Percentiles rank a stretch among this genome's conserved stretches.
Conservation (phyloP, 2,329 filamentous ascomycete genomes). For the Fusarium pseudoanthophilum region DNA sequence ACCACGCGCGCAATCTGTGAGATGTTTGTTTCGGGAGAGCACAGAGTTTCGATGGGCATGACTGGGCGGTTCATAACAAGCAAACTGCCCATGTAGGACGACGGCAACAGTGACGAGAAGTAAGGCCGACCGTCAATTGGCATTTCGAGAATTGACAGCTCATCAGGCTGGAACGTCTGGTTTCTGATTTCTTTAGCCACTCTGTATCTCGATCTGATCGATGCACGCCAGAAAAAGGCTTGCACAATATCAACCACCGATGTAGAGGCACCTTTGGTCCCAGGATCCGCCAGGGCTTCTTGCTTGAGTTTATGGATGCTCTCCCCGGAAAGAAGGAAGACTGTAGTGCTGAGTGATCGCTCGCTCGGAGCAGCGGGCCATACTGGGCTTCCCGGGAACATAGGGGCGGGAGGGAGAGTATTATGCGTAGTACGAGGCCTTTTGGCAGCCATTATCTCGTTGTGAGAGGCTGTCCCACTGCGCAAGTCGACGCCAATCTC, state of each 20-base stretch:
- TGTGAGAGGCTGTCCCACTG: background rate
- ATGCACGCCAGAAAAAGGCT: conserved; percentile 14
- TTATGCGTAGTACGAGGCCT: background rate
- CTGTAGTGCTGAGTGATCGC: background rate
- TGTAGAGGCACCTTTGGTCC: background rate
- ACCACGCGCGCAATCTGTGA: background rate
- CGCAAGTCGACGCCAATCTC: background rate
- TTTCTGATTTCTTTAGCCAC: conserved; percentile 1
- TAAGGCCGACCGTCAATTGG: conserved; percentile 9
- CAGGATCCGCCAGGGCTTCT: background rate
- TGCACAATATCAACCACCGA: conserved; percentile 1
- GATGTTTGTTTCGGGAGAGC: background rate
- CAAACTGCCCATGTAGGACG: conserved; percentile 10
- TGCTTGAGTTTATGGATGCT: conserved; percentile 12
- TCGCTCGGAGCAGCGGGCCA: conserved; percentile 2
- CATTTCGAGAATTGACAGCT: conserved; percentile 12
- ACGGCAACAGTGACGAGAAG: conserved; percentile 3
- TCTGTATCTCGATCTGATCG: conserved; percentile 1
- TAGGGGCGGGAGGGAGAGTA: background rate
- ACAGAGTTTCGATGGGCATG: background rate
- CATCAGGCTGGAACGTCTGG: background rate
- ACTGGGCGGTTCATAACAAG: background rate
- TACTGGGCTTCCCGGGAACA: background rate
- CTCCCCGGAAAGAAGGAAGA: conserved; percentile 4
- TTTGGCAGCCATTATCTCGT: fast-evolving